Evolutionary conservation across 2,329 filamentous ascomycete genomes (phyloP), one percentile per base, ranked within the genome.

Genomic region (Mycosphaerella sp.): DNA sequence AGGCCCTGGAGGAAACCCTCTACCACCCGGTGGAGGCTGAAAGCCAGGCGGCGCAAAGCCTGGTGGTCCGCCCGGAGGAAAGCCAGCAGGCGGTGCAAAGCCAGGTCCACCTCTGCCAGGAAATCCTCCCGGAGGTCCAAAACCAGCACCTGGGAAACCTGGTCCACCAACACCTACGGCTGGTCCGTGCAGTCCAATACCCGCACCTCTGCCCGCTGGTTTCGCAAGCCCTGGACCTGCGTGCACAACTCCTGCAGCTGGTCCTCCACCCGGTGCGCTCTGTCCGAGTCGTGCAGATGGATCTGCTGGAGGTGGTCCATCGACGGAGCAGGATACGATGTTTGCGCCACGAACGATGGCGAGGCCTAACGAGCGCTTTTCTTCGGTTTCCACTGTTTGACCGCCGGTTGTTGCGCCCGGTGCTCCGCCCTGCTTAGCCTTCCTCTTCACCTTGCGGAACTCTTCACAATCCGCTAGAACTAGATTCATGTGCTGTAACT

Each of bases 401-500:
- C 52, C 53, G 41, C 53, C 54, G 57, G 79, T 75, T 44, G 79
- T 70, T 45, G 80, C 75, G 60, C 81, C 79, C 50, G 84, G 81
- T 39, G 85, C 82, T 44, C 79, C 81, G 47, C 80, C 75, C 75
- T 93, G 94, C 62, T 81, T 79, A 64, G 85, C 81, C 76, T 86
- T 91, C 72, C 87, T 82, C 77, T 93, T 94, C 57, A 91, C 85
- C 68, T 86, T 86, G 70, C 90, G 87, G 73, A 95, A 96, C 72
- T 97, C 91, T 80, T 98, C 93, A 62, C 93, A 97, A 68, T 98
- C 93, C 73, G 91, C 93, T 57, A 98, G 86, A 56, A 98, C 93
- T 60, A 98, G 82, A 72, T 98, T 98, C 93, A 98, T 98, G 73
- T 98, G 93, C 89, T 95, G 60, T 5, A 12, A 41, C 10, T 4